Conservation (phyloP, 768 basidiomycete genomes). For the Mycena metata region DNA sequence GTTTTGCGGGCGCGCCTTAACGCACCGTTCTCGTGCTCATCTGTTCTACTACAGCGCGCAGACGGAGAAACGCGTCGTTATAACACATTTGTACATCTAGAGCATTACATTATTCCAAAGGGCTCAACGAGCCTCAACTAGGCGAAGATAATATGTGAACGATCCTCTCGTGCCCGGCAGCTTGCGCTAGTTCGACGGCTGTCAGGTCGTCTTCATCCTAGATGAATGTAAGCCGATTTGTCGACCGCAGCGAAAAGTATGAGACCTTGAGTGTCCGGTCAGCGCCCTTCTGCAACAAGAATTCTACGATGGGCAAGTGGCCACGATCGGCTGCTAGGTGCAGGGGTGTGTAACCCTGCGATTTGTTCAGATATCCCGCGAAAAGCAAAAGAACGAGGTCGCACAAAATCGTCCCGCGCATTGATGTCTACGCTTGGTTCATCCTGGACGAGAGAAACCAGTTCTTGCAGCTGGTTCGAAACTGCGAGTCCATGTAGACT, state of each 20-base stretch:
- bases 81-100: not conserved
- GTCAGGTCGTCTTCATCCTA: conserved; percentile 80
- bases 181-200: conserved; percentile 69
- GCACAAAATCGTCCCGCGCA: conserved; percentile 79
- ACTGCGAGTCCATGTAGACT: conserved; percentile 76
- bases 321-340: conserved; percentile 93
- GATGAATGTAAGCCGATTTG: conserved; percentile 1
- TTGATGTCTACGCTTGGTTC: conserved; percentile 66
- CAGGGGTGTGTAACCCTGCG: conserved; percentile 88
- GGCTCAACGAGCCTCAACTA: not conserved
- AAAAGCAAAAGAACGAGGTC: conserved; percentile 43
- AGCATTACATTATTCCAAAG: not conserved
- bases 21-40: not conserved
- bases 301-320: conserved; percentile 64
- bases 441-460: conserved; percentile 59
- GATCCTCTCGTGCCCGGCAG: conserved; percentile 70
- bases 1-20: too few species aligned
- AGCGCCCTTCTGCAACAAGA: conserved; percentile 76
- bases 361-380: conserved; percentile 16
- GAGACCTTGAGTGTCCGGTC: conserved; percentile 73
- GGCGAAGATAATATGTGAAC: conserved; percentile 48
- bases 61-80: not conserved
- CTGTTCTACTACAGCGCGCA: not conserved
- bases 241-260: conserved; percentile 11
- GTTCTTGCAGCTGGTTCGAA: conserved; percentile 60